These are phyloP conservation scores for Geosmithia flava DNA, from an alignment of 2,329 filamentous ascomycete species.

Conservation along the genomic window DNA sequence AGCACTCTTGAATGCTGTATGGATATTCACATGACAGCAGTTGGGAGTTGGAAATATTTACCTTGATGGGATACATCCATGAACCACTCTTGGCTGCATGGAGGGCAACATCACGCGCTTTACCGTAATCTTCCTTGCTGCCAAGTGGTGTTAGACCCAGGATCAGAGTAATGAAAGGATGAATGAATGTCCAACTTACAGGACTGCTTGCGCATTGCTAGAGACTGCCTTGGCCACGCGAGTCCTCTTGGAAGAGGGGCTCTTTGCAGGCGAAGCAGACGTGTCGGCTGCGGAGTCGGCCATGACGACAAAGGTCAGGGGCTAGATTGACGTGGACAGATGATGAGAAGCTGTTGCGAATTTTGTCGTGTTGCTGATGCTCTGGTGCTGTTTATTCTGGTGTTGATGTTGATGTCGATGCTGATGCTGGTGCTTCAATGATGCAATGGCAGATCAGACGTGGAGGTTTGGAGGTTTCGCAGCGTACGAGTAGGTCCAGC, in stretches of 20 bases:
- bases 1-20: no score
- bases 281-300: slow-evolving; percentile 10
- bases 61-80: slow-evolving; percentile 77
- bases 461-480: no score
- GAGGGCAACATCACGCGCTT: slow-evolving; percentile 48
- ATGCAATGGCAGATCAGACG: no score
- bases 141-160: slow-evolving; percentile 2
- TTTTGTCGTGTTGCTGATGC: no score
- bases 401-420: no score
- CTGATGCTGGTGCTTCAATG: no score
- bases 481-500: no score
- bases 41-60: slow-evolving; percentile 9
- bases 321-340: background rate
- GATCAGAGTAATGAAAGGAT: no score
- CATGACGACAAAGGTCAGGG: slow-evolving; percentile 6
- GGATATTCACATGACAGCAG: no score
- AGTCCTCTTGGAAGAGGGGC: slow-evolving; percentile 10
- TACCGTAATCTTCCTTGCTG: slow-evolving; percentile 59
- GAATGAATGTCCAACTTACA: slow-evolving; percentile 18
- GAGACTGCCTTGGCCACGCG: slow-evolving; percentile 25
- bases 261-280: slow-evolving; percentile 4
- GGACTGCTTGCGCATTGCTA: slow-evolving; percentile 35
- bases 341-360: background rate
- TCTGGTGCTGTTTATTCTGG: no score
- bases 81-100: slow-evolving; percentile 65